A percentile compares a stretch with the other conserved stretches of the same genome.
Evolutionary conservation across 345 rosid genomes (phyloP).

Genomic region (Eucalyptus cladocalyx): DNA sequence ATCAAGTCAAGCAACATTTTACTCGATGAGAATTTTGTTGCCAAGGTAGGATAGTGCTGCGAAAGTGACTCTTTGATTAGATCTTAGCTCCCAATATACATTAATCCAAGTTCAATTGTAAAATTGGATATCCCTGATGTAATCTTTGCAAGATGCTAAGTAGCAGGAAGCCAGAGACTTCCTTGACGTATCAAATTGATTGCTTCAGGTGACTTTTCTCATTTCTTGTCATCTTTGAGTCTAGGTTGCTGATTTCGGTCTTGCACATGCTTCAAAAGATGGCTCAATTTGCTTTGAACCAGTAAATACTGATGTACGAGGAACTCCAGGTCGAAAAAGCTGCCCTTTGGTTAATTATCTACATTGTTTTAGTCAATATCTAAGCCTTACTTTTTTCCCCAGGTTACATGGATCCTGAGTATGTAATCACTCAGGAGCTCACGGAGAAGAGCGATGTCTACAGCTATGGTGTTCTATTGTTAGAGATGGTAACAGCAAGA

Average conservation of each 20-base stretch:
- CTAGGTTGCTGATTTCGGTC: slow-evolving; percentile 98
- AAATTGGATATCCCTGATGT: not conserved
- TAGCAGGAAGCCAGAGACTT: not conserved
- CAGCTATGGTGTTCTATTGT: slow-evolving; percentile 86
- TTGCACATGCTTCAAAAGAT: slow-evolving; percentile 81
- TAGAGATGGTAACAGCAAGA: slow-evolving; percentile 73
- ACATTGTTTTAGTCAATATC: not conserved
- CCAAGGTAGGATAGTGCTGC: slow-evolving; percentile 41
- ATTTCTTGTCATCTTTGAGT: not conserved
- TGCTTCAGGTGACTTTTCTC: not conserved
- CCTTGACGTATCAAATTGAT: not conserved
- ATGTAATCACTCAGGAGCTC: slow-evolving; percentile 72
- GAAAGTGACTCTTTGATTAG: not conserved
- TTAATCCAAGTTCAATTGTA: not conserved
- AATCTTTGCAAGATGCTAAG: not conserved
- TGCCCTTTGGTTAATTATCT: not conserved
- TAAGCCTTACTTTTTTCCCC: slow-evolving; percentile 4
- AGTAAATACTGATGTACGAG: slow-evolving; percentile 72
- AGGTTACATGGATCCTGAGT: slow-evolving; percentile 98
- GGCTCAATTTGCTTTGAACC: slow-evolving; percentile 89
- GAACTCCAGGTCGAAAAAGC: slow-evolving; percentile 78
- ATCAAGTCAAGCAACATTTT: slow-evolving; percentile 94
- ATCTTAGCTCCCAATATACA: not conserved
- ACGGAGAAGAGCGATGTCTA: slow-evolving; percentile 89
- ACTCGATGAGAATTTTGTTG: slow-evolving; percentile 76